phyloP scores from a whole-genome alignment of 768 basidiomycete species.

The Trichaptum fuscoviolaceum region DNA sequence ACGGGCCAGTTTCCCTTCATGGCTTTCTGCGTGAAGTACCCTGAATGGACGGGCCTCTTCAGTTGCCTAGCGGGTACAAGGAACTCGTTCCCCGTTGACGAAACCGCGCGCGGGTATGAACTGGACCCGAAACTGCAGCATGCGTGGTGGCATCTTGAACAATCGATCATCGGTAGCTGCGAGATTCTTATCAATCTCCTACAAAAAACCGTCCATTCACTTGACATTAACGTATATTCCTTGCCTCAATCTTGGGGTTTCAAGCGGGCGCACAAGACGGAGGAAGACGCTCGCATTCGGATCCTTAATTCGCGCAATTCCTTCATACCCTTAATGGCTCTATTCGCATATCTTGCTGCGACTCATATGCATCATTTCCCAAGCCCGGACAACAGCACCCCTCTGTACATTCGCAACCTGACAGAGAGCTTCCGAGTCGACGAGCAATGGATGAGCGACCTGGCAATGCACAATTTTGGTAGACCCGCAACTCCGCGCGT shows the following conservation, averaged over 20 bases:
- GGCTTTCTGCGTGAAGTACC: background rate
- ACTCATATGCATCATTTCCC: background rate
- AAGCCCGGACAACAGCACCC: background rate
- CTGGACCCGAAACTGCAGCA: background rate
- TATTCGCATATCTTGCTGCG: background rate
- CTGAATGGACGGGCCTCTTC: background rate
- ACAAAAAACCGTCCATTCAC: background rate
- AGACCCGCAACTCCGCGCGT: background rate
- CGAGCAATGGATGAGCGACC: background rate
- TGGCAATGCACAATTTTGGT: background rate
- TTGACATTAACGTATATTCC: background rate
- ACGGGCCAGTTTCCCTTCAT: background rate
- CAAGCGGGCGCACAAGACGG: background rate
- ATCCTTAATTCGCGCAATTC: background rate
- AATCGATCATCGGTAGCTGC: background rate
- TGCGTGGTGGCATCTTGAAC: background rate
- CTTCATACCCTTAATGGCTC: background rate
- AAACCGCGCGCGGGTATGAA: background rate
- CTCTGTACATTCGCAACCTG: background rate
- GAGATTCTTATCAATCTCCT: background rate
- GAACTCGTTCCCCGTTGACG: background rate
- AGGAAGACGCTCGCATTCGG: background rate
- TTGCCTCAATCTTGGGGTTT: background rate
- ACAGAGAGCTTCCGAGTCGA: background rate
- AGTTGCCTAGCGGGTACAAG: background rate